Evolutionary conservation across 768 basidiomycete species (phyloP).

Genomic region (Hypholoma sublateritium): DNA sequence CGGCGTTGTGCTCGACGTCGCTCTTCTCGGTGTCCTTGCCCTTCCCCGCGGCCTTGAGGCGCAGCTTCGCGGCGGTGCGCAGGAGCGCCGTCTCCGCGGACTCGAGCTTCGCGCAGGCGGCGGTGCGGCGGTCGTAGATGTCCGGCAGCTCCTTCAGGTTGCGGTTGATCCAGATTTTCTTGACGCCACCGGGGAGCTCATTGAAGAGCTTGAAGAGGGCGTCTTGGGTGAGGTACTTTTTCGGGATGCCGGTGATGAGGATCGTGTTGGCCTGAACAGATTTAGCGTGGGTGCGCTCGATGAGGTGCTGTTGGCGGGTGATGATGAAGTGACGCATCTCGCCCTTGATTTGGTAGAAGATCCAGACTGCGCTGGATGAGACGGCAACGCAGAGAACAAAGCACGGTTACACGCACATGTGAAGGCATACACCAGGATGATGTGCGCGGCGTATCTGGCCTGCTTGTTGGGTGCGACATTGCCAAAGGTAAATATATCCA

Average conservation of each 20-base stretch:
- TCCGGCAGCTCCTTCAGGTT: conserved; percentile 88
- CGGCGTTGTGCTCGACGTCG: conserved; percentile 13
- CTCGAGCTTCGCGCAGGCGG: conserved; percentile 80
- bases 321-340: conserved; percentile 84
- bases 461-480: conserved; percentile 58
- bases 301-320: conserved; percentile 80
- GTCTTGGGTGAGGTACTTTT: conserved; percentile 69
- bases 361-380: conserved; percentile 58
- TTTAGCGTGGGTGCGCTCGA: conserved; percentile 68
- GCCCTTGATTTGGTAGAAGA: conserved; percentile 74
- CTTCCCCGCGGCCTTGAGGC: conserved; percentile 46
- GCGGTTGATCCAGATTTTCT: conserved; percentile 90
- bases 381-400: neutral
- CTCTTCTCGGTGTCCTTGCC: conserved; percentile 6
- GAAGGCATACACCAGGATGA: conserved; percentile 74
- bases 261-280: conserved; percentile 89
- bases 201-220: conserved; percentile 70
- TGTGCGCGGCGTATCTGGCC: conserved; percentile 71
- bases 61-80: conserved; percentile 73
- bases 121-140: conserved; percentile 71
- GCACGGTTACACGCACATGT: conserved; percentile 61
- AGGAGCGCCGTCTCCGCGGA: conserved; percentile 79
- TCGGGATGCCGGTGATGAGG: conserved; percentile 87
- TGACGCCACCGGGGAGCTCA: conserved; percentile 88
- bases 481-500: conserved; percentile 80